phyloP scores from a whole-genome alignment of 2,329 filamentous ascomycete species.

The Macroventuria anomochaeta region DNA sequence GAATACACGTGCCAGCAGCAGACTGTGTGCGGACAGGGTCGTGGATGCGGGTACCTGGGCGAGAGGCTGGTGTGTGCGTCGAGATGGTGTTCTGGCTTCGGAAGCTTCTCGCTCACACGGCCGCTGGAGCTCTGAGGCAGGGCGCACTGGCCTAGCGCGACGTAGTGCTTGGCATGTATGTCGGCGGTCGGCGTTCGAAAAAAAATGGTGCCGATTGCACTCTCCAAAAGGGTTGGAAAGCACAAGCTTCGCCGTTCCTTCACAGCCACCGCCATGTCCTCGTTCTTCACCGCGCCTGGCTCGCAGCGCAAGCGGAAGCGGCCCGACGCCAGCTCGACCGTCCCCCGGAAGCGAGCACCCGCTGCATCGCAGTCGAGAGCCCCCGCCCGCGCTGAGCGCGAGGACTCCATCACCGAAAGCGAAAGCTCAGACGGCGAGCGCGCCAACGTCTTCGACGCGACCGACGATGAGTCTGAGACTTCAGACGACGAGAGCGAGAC shows the following conservation, averaged over 20 bases:
- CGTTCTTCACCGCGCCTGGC: conserved; percentile 90
- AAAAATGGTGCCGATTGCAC: conserved; percentile 20
- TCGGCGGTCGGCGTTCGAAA: conserved; percentile 36
- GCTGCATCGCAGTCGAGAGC: conserved; percentile 49
- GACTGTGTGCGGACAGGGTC: background rate
- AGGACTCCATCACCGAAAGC: conserved; percentile 87
- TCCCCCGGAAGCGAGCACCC: conserved; percentile 66
- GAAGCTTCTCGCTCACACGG: conserved; percentile 28
- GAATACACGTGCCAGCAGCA: background rate
- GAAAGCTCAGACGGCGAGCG: conserved; percentile 70
- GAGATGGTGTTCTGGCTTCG: conserved; percentile 13
- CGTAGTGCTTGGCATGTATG: conserved; percentile 15
- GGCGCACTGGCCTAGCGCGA: conserved; percentile 25
- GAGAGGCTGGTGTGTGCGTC: conserved; percentile 1
- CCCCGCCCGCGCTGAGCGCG: conserved; percentile 58
- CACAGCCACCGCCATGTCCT: conserved; percentile 61
- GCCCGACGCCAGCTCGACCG: conserved; percentile 55
- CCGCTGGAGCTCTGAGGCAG: conserved; percentile 33
- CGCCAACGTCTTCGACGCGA: conserved; percentile 48
- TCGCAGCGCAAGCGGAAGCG: conserved; percentile 92
- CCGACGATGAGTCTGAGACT: conserved; percentile 55
- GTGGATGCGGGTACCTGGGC: background rate
- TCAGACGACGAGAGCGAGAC: conserved; percentile 86
- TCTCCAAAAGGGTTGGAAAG: background rate
- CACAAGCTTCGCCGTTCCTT: conserved; percentile 16